Conservation (phyloP, 1,139 yeast species). For the Lizanozyma gosingica region DNA sequence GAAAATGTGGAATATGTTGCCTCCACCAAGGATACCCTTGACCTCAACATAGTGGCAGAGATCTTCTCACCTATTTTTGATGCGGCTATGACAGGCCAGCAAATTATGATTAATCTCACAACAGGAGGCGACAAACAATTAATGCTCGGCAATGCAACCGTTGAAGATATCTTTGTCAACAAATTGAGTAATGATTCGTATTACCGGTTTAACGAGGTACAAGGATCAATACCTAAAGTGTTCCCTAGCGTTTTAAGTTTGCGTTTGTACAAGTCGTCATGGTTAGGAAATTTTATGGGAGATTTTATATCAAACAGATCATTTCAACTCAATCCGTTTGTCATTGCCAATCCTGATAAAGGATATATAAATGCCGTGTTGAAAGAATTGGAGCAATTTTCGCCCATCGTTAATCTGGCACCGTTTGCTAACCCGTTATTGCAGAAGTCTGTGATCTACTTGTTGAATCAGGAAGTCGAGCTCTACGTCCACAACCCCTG, state of each 20-base stretch:
- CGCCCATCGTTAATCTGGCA: background rate
- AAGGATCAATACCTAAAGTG: no score
- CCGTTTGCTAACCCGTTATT: constrained; percentile 11
- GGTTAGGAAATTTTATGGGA: background rate
- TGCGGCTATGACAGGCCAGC: background rate
- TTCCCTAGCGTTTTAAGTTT: background rate
- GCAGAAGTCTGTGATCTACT: constrained; percentile 15
- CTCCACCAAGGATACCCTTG: background rate
- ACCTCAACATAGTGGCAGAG: background rate
- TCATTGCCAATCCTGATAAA: background rate
- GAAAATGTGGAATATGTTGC: background rate
- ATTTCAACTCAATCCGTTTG: background rate
- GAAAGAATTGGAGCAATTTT: background rate
- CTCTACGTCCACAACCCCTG: constrained; percentile 15
- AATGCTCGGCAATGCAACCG: background rate
- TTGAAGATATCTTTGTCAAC: background rate
- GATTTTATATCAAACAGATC: background rate
- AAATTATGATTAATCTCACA: background rate
- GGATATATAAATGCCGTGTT: background rate
- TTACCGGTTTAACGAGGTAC: no score
- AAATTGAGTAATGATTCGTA: background rate
- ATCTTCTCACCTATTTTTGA: background rate
- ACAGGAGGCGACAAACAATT: background rate
- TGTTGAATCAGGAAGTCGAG: constrained; percentile 15
- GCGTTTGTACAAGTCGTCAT: background rate